Evolutionary conservation across 257 asterid species (phyloP).

Genomic region (Solanum chiquidenum): DNA sequence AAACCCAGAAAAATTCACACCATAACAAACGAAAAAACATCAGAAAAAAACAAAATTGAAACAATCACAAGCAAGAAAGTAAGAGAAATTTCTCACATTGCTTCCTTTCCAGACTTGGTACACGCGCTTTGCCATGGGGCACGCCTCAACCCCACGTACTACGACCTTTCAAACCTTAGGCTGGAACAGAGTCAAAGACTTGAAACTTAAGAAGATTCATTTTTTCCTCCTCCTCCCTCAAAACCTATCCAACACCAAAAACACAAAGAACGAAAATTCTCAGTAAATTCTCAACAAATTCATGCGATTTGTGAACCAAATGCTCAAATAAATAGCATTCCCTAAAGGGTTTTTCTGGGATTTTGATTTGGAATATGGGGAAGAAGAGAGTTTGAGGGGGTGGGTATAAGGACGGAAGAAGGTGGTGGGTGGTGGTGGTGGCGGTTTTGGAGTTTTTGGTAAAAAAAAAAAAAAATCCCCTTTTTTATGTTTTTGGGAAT

Average conservation of each 20-base stretch:
- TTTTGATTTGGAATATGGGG: slow-evolving; percentile 7
- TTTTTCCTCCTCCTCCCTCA: not conserved
- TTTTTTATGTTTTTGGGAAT: not conserved
- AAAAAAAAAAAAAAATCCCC: not conserved
- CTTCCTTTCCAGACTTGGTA: slow-evolving; percentile 92
- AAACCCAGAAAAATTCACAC: slow-evolving; percentile 6
- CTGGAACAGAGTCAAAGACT: slow-evolving; percentile 51
- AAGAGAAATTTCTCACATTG: slow-evolving; percentile 57
- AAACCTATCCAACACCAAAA: not conserved
- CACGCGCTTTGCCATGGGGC: slow-evolving; percentile 85
- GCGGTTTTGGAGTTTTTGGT: slow-evolving; percentile 38
- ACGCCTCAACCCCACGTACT: slow-evolving; percentile 11
- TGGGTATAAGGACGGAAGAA: not conserved
- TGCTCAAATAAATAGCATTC: not conserved
- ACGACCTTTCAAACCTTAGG: slow-evolving; percentile 21
- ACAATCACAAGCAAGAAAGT: not conserved
- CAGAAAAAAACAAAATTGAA: slow-evolving; percentile 1
- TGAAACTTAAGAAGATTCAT: slow-evolving; percentile 38
- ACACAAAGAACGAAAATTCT: not conserved
- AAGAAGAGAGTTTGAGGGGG: not conserved
- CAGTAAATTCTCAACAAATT: not conserved
- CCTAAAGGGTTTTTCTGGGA: slow-evolving; percentile 19
- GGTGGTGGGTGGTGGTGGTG: slow-evolving; percentile 6
- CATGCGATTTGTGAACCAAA: not conserved
- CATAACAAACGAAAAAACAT: not conserved